These are phyloP conservation scores for Tuber melanosporum DNA, from an alignment of 495 filamentous ascomycete species.

Conservation along the genomic window DNA sequence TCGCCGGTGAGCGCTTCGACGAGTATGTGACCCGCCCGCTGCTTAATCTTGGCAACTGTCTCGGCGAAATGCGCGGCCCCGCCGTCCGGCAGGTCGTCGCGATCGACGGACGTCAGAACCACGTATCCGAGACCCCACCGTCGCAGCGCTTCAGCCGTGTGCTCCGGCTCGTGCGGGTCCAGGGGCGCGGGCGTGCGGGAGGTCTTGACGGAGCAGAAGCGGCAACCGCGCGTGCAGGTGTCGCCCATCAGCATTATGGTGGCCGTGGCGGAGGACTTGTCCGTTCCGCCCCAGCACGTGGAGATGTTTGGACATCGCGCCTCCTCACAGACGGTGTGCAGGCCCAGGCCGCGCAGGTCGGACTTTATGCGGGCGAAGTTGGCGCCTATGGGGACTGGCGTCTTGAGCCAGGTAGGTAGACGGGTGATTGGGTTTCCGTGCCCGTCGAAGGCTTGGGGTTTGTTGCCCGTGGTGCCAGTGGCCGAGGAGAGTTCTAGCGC, in stretches of 20 bases:
- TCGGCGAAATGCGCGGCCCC: slow-evolving; percentile 88
- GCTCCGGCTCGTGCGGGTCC: slow-evolving; percentile 92
- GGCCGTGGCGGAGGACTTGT: slow-evolving; percentile 54
- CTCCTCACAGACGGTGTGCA: slow-evolving; percentile 97
- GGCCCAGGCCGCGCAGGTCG: slow-evolving; percentile 77
- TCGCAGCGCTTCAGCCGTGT: slow-evolving; percentile 86
- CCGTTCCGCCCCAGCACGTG: slow-evolving; percentile 90
- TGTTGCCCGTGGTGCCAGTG: slow-evolving; percentile 55
- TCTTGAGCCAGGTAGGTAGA: slow-evolving; percentile 91
- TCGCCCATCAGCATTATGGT: slow-evolving; percentile 99
- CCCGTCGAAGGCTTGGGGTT: slow-evolving; percentile 51
- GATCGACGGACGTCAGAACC: slow-evolving; percentile 85
- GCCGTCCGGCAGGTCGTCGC: slow-evolving; percentile 84
- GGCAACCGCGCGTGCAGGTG: slow-evolving; percentile 91
- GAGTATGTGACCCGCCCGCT: slow-evolving; percentile 73
- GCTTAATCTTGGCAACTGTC: slow-evolving; percentile 89
- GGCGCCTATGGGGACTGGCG: slow-evolving; percentile 69
- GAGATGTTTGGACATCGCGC: slow-evolving; percentile 95
- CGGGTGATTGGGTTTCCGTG: slow-evolving; percentile 82
- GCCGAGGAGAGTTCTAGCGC: slow-evolving; percentile 52
- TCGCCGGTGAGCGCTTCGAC: slow-evolving; percentile 97
- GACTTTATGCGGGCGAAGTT: slow-evolving; percentile 92
- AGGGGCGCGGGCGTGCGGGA: slow-evolving; percentile 67
- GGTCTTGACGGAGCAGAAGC: slow-evolving; percentile 96
- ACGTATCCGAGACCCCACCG: slow-evolving; percentile 95